Base-by-base conservation (phyloP, 305 asterid genomes). In the Fraxinus albicans region DNA sequence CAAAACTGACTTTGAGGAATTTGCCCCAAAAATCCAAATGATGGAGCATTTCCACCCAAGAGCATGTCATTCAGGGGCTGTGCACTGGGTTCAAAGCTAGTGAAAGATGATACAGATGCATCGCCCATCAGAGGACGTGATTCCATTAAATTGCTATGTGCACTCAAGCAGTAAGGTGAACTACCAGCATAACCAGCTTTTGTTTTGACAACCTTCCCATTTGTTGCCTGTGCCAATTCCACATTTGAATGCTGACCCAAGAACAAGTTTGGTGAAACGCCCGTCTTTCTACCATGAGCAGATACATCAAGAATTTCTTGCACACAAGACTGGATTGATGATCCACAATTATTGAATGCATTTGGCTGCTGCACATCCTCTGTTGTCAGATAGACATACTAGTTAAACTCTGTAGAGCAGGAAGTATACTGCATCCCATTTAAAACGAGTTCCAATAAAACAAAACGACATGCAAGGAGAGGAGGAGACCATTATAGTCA, bases 141-240 rank as follows among this genome's bases (percentile, higher is more conserved):
- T 70, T 86, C 93, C 82, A 87, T 35, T 65, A 84, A 90, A 84
- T 89, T 93, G 87, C 86, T 88, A 58, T 88, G 93, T 27, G 86
- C 89, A 73, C 87, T 89, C 86, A 89, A 89, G 81, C 88, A 84
- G 65, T 91, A 94, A 81, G 87, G 88, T 5, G 92, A 90, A 89
- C 84, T 83, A 77, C 93, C 93, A 77, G 87, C 91, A 87, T 77
- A 90, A 77, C 91, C 90, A 44, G 91, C 86, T 88, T 93, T 94
- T 27, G 95, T 77, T 86, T 91, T 92, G 72, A 92, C 86, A 58
- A 89, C 82, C 85, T 89, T 90, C 81, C 91, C 92, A 78, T 88
- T 90, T 86, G 89, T 77, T 27, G 87, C 79, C 73, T 86, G 92
- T 55, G 89, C 86, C 86, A 92, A 80, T 27, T 88, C 91, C 85